Percentiles rank a stretch among this genome's conserved stretches.
Evolutionary conservation across 2,329 filamentous ascomycete species (phyloP).

Genomic region (Aureobasidium sp.): DNA sequence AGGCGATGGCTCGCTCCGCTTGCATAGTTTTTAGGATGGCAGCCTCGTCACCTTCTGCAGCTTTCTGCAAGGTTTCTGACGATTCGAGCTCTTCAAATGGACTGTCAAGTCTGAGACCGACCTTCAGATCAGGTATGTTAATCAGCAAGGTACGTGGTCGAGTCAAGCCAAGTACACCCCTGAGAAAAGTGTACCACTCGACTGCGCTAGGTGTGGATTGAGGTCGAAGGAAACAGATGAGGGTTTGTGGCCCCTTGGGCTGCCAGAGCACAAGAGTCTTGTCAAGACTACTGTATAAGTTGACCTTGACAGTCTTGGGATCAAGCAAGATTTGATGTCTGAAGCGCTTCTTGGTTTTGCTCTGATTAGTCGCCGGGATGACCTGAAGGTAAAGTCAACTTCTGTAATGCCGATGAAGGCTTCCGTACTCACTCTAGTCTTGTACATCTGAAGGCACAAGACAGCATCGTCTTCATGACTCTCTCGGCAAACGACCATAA

Average conservation of each 20-base stretch:
- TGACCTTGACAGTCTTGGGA: slow-evolving; percentile 46
- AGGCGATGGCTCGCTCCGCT: slow-evolving; percentile 50
- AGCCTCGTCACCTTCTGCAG: slow-evolving; percentile 40
- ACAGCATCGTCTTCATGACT: slow-evolving; percentile 47
- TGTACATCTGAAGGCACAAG: slow-evolving; percentile 54
- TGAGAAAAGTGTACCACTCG: slow-evolving; percentile 63
- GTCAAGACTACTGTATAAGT: slow-evolving; percentile 59
- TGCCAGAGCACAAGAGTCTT: slow-evolving; percentile 60
- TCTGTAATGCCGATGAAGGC: slow-evolving; percentile 9
- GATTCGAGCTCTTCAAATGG: slow-evolving; percentile 50
- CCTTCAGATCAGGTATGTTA: slow-evolving; percentile 55
- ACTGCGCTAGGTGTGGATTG: slow-evolving; percentile 54
- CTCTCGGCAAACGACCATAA: slow-evolving; percentile 54
- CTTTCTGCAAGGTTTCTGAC: slow-evolving; percentile 34
- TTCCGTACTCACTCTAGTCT: slow-evolving; percentile 33
- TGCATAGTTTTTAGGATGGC: slow-evolving; percentile 38
- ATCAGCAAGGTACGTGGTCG: slow-evolving; percentile 51
- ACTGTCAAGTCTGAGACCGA: slow-evolving; percentile 52
- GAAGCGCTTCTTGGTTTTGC: slow-evolving; percentile 46
- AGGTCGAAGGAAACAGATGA: slow-evolving; percentile 56
- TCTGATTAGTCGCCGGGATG: slow-evolving; percentile 51
- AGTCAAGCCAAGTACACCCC: slow-evolving; percentile 52
- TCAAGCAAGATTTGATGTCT: slow-evolving; percentile 52
- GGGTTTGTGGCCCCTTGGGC: slow-evolving; percentile 46
- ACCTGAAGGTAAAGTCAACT: slow-evolving; percentile 26